These are phyloP conservation scores for Chrysanthemum makinoi DNA, from an alignment of 129 eudicot genomes.

Conservation along the genomic window DNA sequence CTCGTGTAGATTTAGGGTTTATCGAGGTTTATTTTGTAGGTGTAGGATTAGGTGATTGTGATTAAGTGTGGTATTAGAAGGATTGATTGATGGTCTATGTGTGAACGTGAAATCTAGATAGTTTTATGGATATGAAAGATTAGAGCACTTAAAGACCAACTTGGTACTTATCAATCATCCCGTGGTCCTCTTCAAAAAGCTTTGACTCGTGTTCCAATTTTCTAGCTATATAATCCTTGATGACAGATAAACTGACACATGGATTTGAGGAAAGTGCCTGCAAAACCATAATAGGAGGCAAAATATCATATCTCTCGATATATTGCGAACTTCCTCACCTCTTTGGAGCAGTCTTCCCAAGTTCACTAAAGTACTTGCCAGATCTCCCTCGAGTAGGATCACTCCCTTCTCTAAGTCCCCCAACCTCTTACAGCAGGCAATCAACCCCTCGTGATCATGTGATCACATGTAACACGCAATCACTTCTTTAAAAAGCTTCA, in stretches of 20 bases:
- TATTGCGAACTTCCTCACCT: slow-evolving; percentile 82
- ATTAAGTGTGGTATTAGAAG: too few relatives aligned
- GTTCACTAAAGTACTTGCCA: slow-evolving; percentile 92
- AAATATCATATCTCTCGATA: slow-evolving; percentile 87
- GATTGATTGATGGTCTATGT: too few relatives aligned
- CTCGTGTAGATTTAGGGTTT: too few relatives aligned
- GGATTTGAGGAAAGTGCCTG: slow-evolving; percentile 87
- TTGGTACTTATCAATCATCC: slow-evolving; percentile 86
- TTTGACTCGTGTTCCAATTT: slow-evolving; percentile 89
- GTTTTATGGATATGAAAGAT: neutral
- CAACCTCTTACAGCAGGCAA: slow-evolving; percentile 94
- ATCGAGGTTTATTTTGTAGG: too few relatives aligned
- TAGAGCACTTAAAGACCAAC: slow-evolving; percentile 37
- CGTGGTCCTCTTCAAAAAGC: slow-evolving; percentile 87
- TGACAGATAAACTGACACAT: slow-evolving; percentile 83
- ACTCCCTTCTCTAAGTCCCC: slow-evolving; percentile 89
- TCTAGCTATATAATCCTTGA: slow-evolving; percentile 89
- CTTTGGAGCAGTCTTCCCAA: slow-evolving; percentile 98
- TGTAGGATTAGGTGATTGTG: too few relatives aligned
- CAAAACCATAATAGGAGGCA: slow-evolving; percentile 91
- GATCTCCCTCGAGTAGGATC: slow-evolving; percentile 84
- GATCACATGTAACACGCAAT: slow-evolving; percentile 95
- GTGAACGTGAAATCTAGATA: too few relatives aligned
- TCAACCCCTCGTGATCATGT: slow-evolving; percentile 93
- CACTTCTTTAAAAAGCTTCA: slow-evolving; percentile 95